Conservation (phyloP, 129 eudicot species). For the Calendula officinalis region DNA sequence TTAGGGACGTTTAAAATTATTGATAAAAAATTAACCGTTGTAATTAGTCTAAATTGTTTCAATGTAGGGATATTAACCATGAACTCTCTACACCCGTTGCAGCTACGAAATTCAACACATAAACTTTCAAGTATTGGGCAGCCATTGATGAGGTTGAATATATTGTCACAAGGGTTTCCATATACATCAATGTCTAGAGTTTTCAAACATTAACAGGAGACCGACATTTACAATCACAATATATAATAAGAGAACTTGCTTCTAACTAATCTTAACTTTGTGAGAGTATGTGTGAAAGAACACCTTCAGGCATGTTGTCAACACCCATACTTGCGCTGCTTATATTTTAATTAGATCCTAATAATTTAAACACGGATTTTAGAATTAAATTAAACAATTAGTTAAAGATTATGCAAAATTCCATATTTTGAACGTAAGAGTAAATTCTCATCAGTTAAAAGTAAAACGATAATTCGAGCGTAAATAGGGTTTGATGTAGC, state of each 20-base stretch:
- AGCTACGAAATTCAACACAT: background rate
- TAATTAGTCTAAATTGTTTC: background rate
- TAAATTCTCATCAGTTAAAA: too few relatives aligned
- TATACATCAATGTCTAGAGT: background rate
- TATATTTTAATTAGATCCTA: conserved; percentile 5
- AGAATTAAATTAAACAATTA: too few relatives aligned
- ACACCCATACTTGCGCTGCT: background rate
- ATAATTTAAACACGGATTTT: background rate
- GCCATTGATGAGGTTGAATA: background rate
- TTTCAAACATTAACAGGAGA: background rate
- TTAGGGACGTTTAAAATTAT: background rate
- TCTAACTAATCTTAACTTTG: too few relatives aligned
- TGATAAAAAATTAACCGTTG: background rate
- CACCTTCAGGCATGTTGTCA: too few relatives aligned
- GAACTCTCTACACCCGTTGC: background rate
- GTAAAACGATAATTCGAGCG: too few relatives aligned
- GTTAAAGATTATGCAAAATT: too few relatives aligned
- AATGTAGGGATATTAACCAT: background rate
- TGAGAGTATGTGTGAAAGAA: too few relatives aligned
- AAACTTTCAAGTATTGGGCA: background rate
- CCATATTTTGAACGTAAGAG: too few relatives aligned
- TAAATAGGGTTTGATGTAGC: too few relatives aligned
- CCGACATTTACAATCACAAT: background rate
- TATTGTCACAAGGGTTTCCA: background rate
- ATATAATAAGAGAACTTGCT: too few relatives aligned